phyloP scores from a whole-genome alignment of 2,329 filamentous ascomycete species.

The Sporothrix globosa region DNA sequence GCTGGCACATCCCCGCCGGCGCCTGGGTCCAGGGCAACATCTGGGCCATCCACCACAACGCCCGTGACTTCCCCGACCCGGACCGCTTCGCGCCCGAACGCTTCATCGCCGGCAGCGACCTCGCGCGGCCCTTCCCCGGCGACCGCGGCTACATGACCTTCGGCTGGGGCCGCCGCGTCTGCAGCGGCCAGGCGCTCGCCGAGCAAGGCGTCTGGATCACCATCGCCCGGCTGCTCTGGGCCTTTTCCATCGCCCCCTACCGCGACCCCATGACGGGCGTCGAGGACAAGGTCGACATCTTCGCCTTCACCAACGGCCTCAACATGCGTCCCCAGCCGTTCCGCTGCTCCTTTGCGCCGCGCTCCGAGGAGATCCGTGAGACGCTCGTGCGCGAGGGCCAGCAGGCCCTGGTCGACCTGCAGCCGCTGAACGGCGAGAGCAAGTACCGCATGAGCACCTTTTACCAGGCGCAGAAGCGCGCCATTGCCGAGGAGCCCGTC shows the following conservation, averaged over 20 bases:
- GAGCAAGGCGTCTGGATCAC: constrained; percentile 65
- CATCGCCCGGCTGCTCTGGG: constrained; percentile 61
- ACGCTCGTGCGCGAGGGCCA: constrained; percentile 58
- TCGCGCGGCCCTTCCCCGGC: constrained; percentile 52
- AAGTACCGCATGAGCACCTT: constrained; percentile 61
- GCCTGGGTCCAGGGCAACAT: constrained; percentile 56
- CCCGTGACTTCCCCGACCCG: constrained; percentile 53
- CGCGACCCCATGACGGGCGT: constrained; percentile 43
- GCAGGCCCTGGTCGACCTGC: constrained; percentile 55
- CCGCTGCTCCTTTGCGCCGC: constrained; percentile 56
- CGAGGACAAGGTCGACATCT: constrained; percentile 58
- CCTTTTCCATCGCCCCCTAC: constrained; percentile 54
- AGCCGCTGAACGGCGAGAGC: constrained; percentile 59
- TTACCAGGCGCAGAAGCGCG: constrained; percentile 45
- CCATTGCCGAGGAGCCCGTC: constrained; percentile 38
- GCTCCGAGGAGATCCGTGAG: constrained; percentile 52
- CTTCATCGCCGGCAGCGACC: constrained; percentile 46
- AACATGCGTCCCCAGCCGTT: constrained; percentile 63
- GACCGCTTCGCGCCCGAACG: constrained; percentile 51
- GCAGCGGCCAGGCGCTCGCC: constrained; percentile 58
- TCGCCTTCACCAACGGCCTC: constrained; percentile 56
- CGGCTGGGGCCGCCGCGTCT: constrained; percentile 59
- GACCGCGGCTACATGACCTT: constrained; percentile 59
- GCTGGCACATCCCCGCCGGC: constrained; percentile 54
- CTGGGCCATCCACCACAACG: constrained; percentile 55